Evolutionary conservation across 2,329 filamentous ascomycete species (phyloP).

Genomic region (Drechmeria coniospora): DNA sequence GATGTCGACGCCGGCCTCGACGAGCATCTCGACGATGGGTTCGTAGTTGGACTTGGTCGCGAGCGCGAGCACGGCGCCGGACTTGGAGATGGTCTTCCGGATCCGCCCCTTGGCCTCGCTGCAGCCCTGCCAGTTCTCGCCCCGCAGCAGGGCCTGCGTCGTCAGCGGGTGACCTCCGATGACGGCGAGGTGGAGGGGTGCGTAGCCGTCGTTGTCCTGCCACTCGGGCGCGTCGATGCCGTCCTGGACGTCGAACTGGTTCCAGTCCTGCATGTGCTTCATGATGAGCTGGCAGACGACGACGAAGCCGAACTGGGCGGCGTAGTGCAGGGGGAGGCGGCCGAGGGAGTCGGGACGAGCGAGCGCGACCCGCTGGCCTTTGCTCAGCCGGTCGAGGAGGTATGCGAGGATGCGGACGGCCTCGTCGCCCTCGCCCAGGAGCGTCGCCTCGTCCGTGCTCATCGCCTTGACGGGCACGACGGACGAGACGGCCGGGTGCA

Average conservation of each 20-base stretch:
- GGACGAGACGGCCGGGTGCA: conserved; percentile 63
- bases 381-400: conserved; percentile 51
- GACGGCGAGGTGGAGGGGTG: conserved; percentile 82
- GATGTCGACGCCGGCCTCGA: conserved; percentile 79
- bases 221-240: conserved; percentile 78
- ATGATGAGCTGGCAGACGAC: conserved; percentile 81
- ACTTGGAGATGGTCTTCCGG: conserved; percentile 60
- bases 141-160: conserved; percentile 63
- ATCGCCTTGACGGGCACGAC: conserved; percentile 42
- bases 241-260: conserved; percentile 65
- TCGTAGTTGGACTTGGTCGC: conserved; percentile 80
- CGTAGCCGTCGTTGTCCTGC: conserved; percentile 87
- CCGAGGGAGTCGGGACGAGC: conserved; percentile 61
- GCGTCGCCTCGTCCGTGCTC: conserved; percentile 51
- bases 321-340: conserved; percentile 78
- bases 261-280: conserved; percentile 78
- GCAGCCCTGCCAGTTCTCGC: conserved; percentile 59
- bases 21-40: conserved; percentile 70
- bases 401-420: conserved; percentile 52
- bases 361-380: conserved; percentile 52
- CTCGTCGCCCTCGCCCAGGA: conserved; percentile 55
- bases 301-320: conserved; percentile 86
- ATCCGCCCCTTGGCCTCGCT: conserved; percentile 46
- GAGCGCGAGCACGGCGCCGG: conserved; percentile 72
- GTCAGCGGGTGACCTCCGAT: conserved; percentile 82